Conservation (phyloP, 441 rosid species). For the Lepidium campestre region DNA sequence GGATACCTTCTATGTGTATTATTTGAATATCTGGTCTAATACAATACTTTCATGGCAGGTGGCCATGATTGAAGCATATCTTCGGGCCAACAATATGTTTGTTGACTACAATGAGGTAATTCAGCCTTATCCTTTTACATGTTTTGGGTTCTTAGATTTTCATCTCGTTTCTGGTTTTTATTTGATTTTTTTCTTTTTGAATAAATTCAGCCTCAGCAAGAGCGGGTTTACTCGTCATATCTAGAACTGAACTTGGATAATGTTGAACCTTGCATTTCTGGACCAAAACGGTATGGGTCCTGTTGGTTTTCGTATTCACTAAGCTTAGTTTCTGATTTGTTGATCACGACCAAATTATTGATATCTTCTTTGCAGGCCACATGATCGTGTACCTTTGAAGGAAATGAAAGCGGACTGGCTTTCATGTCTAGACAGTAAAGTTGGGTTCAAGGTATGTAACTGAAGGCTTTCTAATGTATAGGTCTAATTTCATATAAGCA, state of each 20-base stretch:
- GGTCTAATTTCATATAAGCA: neutral
- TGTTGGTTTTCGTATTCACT: neutral
- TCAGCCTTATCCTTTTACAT: neutral
- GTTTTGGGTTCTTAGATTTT: neutral
- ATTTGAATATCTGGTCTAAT: constrained; percentile 14
- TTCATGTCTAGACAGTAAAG: constrained; percentile 82
- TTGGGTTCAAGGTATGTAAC: constrained; percentile 73
- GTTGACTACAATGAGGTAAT: constrained; percentile 87
- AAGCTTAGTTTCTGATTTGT: neutral
- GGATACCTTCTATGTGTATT: neutral
- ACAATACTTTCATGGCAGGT: constrained; percentile 41
- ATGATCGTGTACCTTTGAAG: constrained; percentile 87
- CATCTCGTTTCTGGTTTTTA: neutral
- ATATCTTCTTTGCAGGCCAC: constrained; percentile 59
- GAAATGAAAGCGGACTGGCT: constrained; percentile 98
- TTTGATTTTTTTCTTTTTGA: constrained; percentile 2
- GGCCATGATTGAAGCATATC: constrained; percentile 91
- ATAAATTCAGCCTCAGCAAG: constrained; percentile 79
- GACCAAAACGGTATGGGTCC: constrained; percentile 83
- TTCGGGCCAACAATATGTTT: constrained; percentile 95
- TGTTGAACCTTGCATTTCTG: constrained; percentile 95
- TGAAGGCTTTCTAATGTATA: neutral
- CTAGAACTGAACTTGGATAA: constrained; percentile 65
- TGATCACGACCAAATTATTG: neutral
- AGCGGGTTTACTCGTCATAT: constrained; percentile 86